Evolutionary conservation across 225 moss, liverwort and hornwort species (phyloP).

Genomic region (Antitrichia curtipendula): DNA sequence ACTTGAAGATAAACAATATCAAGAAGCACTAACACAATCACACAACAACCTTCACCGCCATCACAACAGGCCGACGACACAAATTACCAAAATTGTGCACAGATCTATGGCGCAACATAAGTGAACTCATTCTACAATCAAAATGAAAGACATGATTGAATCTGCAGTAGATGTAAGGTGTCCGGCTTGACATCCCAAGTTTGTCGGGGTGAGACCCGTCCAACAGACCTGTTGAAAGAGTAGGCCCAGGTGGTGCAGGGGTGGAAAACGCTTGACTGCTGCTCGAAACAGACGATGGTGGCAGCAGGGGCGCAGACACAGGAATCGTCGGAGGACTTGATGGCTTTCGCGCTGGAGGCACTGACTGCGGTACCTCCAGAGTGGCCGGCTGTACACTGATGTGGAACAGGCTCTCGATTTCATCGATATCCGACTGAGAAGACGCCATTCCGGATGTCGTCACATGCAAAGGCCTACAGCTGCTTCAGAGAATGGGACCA

Average conservation of each 20-base stretch:
- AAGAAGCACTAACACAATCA: neutral
- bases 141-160: neutral
- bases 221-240: constrained; percentile 24
- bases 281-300: constrained; percentile 38
- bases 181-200: neutral
- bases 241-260: constrained; percentile 21
- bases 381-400: constrained; percentile 82
- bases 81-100: neutral
- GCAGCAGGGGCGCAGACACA: constrained; percentile 55
- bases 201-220: neutral
- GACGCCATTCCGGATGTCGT: constrained; percentile 12
- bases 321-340: constrained; percentile 53
- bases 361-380: constrained; percentile 63
- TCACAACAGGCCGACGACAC: neutral
- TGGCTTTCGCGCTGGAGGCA: constrained; percentile 39
- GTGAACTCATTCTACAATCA: neutral
- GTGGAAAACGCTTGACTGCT: constrained; percentile 55
- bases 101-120: neutral
- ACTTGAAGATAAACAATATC: neutral
- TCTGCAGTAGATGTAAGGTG: neutral
- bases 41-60: neutral
- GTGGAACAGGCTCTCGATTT: constrained; percentile 94
- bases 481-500: neutral
- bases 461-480: constrained; percentile 3
- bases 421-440: constrained; percentile 63